Base-by-base conservation (phyloP, 371 early-diverging fungal genomes). In the Choanephora cucurbitarum region DNA sequence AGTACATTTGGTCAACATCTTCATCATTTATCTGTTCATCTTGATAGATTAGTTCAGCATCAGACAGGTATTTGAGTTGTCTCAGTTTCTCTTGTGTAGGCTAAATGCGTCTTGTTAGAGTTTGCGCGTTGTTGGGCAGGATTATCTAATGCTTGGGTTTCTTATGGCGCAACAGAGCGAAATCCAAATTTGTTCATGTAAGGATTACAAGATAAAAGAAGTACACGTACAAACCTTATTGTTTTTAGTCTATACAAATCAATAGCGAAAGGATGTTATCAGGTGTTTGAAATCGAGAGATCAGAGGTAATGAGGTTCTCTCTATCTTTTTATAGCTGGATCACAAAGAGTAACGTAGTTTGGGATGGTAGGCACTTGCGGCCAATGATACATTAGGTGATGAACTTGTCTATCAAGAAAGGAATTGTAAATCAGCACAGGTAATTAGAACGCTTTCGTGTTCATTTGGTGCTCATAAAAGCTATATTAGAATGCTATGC, bases 141-240 rank as follows among this genome's bases (percentile, higher is more conserved):
- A 15, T 41, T 73, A 18, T 64, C 69, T 14, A 66, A 65, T 18
- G 48, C 64, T 11, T 70, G 58, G 65, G 64, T 76, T 17, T 52
- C 69, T 32, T 76, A 68, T 67, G 77, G 77, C 15, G 70, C 63
- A 2, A 62, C 66, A 41, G 77, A 76, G 49, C 57, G 73, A 32
- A 52, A 73, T 55, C 69, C 77, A 0, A 58, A 54, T 18, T 41
- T 76, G 23, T 76, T 76, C 45, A 62, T 76, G 77, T 73, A 69
- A 45, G 60, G 42, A 22, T 3, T 24, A 40, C 1, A 31, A 24
- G 33, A 21, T 33, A 44, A 14, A 44, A 6, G 21, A 8, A 44
- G 52, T n/a, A n/a, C 15, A 42, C 0, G 5, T 17, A 51, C 9
- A 5, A 17, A 43, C 32, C 51, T 23, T 43, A 28, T 46, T 24